phyloP scores from a whole-genome alignment of 2,329 filamentous ascomycete species.

The Neofusicoccum sp. region DNA sequence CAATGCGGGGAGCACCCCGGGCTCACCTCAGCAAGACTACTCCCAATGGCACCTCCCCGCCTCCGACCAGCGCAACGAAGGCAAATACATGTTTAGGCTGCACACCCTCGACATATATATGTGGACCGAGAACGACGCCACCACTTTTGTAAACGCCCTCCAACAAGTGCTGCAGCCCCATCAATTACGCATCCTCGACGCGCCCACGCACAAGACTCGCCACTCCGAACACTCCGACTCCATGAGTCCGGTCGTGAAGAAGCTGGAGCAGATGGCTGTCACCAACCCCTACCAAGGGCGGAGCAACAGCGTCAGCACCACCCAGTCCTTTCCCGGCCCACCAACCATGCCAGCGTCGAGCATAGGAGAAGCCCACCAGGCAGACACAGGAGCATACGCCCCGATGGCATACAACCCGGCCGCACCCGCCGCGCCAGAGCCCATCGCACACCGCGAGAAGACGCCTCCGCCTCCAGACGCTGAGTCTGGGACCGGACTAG shows the following conservation, averaged over 20 bases:
- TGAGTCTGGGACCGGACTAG: conserved; percentile 48
- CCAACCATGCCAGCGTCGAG: conserved; percentile 30
- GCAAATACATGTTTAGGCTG: conserved; percentile 75
- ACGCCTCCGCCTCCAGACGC: conserved; percentile 72
- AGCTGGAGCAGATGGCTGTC: conserved; percentile 69
- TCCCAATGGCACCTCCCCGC: conserved; percentile 72
- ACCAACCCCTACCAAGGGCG: conserved; percentile 48
- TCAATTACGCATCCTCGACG: conserved; percentile 64
- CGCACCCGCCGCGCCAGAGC: conserved; percentile 71
- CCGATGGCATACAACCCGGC: conserved; percentile 78
- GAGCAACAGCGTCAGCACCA: conserved; percentile 37
- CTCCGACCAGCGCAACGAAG: conserved; percentile 69
- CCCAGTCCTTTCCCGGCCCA: conserved; percentile 39
- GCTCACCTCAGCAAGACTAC: conserved; percentile 47
- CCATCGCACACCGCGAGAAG: conserved; percentile 71
- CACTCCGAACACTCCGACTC: conserved; percentile 48
- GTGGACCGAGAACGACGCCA: conserved; percentile 71
- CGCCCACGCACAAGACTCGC: conserved; percentile 50
- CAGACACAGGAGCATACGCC: conserved; percentile 49
- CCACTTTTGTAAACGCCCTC: conserved; percentile 67
- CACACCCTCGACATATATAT: conserved; percentile 77
- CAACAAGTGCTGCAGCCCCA: conserved; percentile 61
- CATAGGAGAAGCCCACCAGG: conserved; percentile 25
- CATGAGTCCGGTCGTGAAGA: conserved; percentile 70
- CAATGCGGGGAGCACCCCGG: conserved; percentile 35